These are phyloP conservation scores for Lentithecium fluviatile DNA, from an alignment of 495 filamentous ascomycete species.

Conservation along the genomic window DNA sequence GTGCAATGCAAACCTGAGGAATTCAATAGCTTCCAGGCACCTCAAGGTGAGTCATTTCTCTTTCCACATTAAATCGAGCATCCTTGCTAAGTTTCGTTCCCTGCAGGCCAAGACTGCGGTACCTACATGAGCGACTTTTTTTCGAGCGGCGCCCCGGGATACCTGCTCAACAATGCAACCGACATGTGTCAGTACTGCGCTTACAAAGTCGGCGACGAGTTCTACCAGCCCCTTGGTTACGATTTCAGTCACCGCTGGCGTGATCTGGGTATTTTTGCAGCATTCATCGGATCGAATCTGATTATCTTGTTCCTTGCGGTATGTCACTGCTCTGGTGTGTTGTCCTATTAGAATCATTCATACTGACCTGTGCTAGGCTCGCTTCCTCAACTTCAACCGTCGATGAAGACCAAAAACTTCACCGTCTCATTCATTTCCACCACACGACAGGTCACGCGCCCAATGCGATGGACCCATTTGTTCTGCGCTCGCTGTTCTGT, in stretches of 20 bases:
- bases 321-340: constrained; percentile 38
- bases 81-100: too few species aligned
- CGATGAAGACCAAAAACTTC: constrained; percentile 39
- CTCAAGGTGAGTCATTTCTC: constrained; percentile 40
- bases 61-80: too few species aligned
- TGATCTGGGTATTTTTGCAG: constrained; percentile 72
- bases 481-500: too few species aligned
- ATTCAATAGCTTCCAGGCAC: constrained; percentile 62
- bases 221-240: constrained; percentile 65
- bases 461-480: too few species aligned
- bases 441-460: too few species aligned
- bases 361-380: constrained; percentile 47
- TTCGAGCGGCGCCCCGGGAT: constrained; percentile 60
- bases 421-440: too few species aligned
- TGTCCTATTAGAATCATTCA: constrained; percentile 29
- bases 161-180: constrained; percentile 64
- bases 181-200: constrained; percentile 73
- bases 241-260: constrained; percentile 69
- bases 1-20: constrained; percentile 60
- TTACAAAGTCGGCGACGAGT: constrained; percentile 73
- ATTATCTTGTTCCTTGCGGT: constrained; percentile 70
- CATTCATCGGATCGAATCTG: constrained; percentile 73
- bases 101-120: constrained; percentile 55
- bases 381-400: constrained; percentile 65
- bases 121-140: constrained; percentile 75